Conservation (phyloP, 169 alveolate species). For the Plasmodium malariae region DNA sequence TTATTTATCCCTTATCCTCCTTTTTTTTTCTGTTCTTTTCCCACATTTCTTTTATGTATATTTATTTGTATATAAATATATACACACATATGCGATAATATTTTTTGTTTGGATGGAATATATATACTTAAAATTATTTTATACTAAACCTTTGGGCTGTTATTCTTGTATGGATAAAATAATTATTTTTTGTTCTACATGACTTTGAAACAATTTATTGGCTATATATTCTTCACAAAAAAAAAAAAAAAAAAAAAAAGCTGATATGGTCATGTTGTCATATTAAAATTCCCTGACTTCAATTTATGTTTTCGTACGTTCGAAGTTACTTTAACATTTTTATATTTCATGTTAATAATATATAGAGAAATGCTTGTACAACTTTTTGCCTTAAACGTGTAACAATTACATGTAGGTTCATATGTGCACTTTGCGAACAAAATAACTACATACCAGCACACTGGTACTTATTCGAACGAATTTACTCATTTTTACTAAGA, state of each 20-base stretch:
- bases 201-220: not conserved
- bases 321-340: not conserved
- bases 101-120: not conserved
- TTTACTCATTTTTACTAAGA: constrained; percentile 25
- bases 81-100: not conserved
- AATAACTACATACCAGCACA: not conserved
- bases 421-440: not conserved
- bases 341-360: not conserved
- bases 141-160: not conserved
- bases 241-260: not conserved
- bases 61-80: not conserved
- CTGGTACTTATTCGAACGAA: not conserved
- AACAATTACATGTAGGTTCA: not conserved
- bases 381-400: not conserved
- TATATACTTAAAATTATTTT: not conserved
- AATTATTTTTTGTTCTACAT: not conserved
- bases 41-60: not conserved
- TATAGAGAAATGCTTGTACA: not conserved
- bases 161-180: not conserved
- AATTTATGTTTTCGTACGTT: not conserved
- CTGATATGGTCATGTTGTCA: not conserved
- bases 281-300: not conserved
- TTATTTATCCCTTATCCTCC: not conserved
- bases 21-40: not conserved
- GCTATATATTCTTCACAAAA: not conserved